These are phyloP conservation scores for Chlamydomonas sp. DNA, from an alignment of 139 green algal species.

Conservation along the genomic window DNA sequence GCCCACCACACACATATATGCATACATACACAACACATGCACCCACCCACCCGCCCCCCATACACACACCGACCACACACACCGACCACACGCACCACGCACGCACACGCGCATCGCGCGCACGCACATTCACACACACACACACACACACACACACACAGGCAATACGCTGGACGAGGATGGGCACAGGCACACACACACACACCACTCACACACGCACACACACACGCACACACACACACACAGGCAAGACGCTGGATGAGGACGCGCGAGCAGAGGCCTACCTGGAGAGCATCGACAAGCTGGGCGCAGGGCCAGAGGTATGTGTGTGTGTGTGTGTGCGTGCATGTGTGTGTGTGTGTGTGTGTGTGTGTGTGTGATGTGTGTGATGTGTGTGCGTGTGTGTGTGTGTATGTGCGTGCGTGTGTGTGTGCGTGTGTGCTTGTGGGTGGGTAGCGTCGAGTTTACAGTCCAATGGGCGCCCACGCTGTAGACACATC, in stretches of 20 bases:
- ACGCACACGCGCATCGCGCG: neutral
- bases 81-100: too few species aligned
- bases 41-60: neutral
- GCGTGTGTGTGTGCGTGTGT: neutral
- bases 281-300: constrained; percentile 5
- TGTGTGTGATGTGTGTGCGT: neutral
- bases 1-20: neutral
- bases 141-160: constrained; percentile 1
- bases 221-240: too few species aligned
- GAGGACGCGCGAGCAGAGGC: constrained; percentile 23
- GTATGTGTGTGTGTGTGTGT: neutral
- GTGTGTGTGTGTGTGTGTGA: neutral
- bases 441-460: too few species aligned
- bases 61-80: neutral
- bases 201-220: neutral
- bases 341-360: neutral
- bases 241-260: constrained; percentile 5
- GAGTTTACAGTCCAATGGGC: too few species aligned
- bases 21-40: neutral
- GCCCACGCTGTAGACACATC: too few species aligned
- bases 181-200: too few species aligned
- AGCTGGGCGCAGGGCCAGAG: neutral
- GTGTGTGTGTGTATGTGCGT: neutral
- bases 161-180: too few species aligned
- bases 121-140: neutral